A percentile compares a stretch with the other conserved stretches of the same genome.
These are phyloP conservation scores for Epichloe bromicola DNA, from an alignment of 2,329 filamentous ascomycete genomes.

Conservation along the genomic window DNA sequence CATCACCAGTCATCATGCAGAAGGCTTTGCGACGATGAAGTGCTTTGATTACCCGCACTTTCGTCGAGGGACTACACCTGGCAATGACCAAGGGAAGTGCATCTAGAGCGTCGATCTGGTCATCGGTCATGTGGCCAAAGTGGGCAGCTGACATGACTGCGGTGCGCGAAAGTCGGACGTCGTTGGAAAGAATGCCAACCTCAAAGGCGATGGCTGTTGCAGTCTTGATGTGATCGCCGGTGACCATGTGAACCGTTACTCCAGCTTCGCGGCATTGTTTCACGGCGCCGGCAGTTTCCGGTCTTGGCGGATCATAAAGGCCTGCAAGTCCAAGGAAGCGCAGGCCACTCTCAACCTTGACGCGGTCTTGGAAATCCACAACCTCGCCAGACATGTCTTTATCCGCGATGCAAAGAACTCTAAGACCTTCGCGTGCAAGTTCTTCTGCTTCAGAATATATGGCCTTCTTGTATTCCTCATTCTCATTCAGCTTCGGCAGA, in stretches of 20 bases:
- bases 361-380: conserved; percentile 33
- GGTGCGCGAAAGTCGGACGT: conserved; percentile 23
- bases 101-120: conserved; percentile 48
- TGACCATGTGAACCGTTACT: conserved; percentile 56
- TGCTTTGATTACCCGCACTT: conserved; percentile 66
- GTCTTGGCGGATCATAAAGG: conserved; percentile 58
- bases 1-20: conserved; percentile 64
- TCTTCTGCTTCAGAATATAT: conserved; percentile 38
- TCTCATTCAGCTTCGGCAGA: conserved; percentile 35
- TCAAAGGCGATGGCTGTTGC: conserved; percentile 53
- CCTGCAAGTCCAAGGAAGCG: conserved; percentile 58
- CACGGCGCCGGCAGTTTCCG: conserved; percentile 51
- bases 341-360: conserved; percentile 41
- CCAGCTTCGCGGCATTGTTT: conserved; percentile 46
- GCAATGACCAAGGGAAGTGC: conserved; percentile 54
- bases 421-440: conserved; percentile 50
- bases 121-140: conserved; percentile 49
- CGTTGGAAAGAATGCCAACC: conserved; percentile 43
- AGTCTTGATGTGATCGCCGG: conserved; percentile 55
- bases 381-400: conserved; percentile 27
- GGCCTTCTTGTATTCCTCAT: conserved; percentile 31
- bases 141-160: conserved; percentile 48
- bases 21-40: conserved; percentile 54
- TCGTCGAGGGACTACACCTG: conserved; percentile 56
- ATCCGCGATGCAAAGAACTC: conserved; percentile 53